Conservation (phyloP, 2,329 filamentous ascomycete genomes). For the Trichoderma sp. region DNA sequence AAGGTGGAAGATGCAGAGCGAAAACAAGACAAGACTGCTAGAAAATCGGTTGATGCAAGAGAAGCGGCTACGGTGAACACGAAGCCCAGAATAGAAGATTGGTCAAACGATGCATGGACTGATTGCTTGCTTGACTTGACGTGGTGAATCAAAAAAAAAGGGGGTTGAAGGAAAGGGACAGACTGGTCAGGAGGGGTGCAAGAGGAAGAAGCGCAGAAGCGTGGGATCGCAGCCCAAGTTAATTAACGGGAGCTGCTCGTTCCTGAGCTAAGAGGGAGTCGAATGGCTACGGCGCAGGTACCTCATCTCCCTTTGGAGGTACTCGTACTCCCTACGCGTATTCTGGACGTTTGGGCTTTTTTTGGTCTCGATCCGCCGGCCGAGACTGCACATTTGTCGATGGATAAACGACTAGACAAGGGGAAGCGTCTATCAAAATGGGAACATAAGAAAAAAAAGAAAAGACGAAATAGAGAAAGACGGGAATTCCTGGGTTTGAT, state of each 20-base stretch:
- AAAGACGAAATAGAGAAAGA: background rate
- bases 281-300: conserved; percentile 3
- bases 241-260: conserved; percentile 17
- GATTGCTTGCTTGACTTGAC: background rate
- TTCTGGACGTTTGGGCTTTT: background rate
- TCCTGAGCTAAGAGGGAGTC: conserved; percentile 16
- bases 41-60: background rate
- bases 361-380: background rate
- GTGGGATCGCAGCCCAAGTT: conserved; percentile 7
- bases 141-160: conserved; percentile 16
- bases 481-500: background rate
- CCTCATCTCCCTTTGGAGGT: conserved; percentile 11
- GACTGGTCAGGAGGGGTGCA: conserved; percentile 15
- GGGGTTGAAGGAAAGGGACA: conserved; percentile 12
- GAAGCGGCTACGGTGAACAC: background rate
- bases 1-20: background rate
- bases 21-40: background rate
- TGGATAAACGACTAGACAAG: background rate
- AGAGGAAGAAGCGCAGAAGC: conserved; percentile 10
- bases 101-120: background rate
- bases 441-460: background rate
- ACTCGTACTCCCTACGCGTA: background rate
- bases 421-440: background rate
- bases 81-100: conserved; percentile 7
- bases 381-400: background rate